Conservation (phyloP, 805 yeast genomes). For the Dipodascopsis tothii region DNA sequence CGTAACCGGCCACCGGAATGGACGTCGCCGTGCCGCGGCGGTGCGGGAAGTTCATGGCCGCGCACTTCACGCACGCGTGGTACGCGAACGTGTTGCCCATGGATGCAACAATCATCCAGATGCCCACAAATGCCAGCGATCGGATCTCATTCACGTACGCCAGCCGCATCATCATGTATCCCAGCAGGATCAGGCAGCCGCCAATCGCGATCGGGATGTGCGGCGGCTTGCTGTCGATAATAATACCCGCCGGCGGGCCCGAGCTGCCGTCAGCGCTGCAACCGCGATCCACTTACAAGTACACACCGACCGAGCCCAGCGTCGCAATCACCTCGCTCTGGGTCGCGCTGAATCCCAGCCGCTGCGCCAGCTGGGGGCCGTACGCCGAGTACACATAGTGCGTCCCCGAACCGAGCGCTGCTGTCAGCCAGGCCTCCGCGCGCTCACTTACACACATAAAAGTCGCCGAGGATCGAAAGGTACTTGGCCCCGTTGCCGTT, state of each 20-base stretch:
- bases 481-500: neutral
- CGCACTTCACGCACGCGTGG: conserved; percentile 61
- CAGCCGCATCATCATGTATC: conserved; percentile 48
- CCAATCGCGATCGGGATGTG: conserved; percentile 43
- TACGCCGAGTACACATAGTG: conserved; percentile 67
- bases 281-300: conserved; percentile 33
- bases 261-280: conserved; percentile 23
- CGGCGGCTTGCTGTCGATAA: conserved; percentile 60
- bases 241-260: conserved; percentile 61
- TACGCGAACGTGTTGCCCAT: conserved; percentile 61
- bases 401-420: conserved; percentile 45
- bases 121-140: conserved; percentile 36
- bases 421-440: neutral
- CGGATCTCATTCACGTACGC: conserved; percentile 40
- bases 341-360: conserved; percentile 52
- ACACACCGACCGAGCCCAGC: conserved; percentile 57
- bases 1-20: conserved; percentile 66
- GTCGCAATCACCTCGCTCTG: conserved; percentile 59
- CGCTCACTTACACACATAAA: neutral
- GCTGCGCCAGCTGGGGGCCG: conserved; percentile 65
- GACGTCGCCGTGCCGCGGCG: conserved; percentile 68
- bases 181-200: conserved; percentile 38
- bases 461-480: neutral
- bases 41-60: conserved; percentile 61
- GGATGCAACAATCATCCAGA: conserved; percentile 52